Evolutionary conservation across 164 flowering plant species (phyloP).

Genomic region (Aristolochia fimbriata): DNA sequence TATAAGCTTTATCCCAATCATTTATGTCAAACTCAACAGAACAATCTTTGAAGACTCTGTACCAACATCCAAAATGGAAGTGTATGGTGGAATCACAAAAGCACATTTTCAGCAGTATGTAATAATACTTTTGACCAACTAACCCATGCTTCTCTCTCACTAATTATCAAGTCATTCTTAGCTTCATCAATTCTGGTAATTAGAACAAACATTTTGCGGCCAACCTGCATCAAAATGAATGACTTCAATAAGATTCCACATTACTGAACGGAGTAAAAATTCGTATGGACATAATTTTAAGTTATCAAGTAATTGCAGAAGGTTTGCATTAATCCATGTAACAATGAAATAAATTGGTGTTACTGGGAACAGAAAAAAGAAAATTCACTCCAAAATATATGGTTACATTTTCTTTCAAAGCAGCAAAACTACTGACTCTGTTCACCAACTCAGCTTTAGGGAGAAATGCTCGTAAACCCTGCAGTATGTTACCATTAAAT

Average conservation of each 20-base stretch:
- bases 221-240: slow-evolving; percentile 48
- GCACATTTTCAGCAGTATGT: no score
- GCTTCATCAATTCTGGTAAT: slow-evolving; percentile 66
- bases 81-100: no score
- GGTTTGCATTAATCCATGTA: no score
- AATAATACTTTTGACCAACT: slow-evolving; percentile 17
- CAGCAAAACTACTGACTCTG: slow-evolving; percentile 54
- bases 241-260: not conserved
- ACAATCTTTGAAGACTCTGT: no score
- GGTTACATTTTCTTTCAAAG: slow-evolving; percentile 80
- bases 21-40: no score
- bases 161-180: slow-evolving; percentile 75
- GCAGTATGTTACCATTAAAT: not conserved
- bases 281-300: no score
- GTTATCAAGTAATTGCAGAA: no score
- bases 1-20: no score
- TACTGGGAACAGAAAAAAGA: not conserved
- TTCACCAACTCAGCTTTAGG: slow-evolving; percentile 82
- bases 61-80: no score
- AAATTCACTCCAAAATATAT: not conserved
- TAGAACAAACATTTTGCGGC: slow-evolving; percentile 46
- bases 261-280: no score
- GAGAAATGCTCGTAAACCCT: slow-evolving; percentile 64
- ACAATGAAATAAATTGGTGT: not conserved
- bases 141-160: slow-evolving; percentile 93